Percentiles rank a stretch among this genome's conserved stretches.
phyloP scores from a whole-genome alignment of 148 eudicot species.

The Bassia scoparia region DNA sequence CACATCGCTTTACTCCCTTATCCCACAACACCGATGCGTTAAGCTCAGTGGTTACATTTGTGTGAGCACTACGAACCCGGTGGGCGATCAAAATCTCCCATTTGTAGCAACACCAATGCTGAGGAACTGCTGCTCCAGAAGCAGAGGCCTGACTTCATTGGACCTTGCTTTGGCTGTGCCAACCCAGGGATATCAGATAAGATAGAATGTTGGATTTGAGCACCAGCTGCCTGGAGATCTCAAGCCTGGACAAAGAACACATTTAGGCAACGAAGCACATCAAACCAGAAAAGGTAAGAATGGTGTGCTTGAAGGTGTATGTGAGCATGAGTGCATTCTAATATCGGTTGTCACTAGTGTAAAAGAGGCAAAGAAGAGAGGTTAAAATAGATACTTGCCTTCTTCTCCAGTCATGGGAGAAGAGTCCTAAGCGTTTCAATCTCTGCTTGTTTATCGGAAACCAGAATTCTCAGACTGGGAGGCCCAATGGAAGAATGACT shows the following conservation, averaged over 20 bases:
- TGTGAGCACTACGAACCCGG: constrained; percentile 64
- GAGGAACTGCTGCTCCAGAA: constrained; percentile 46
- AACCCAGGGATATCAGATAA: constrained; percentile 71
- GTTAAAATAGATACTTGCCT: constrained; percentile 52
- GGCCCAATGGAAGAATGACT: constrained; percentile 39
- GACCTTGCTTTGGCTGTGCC: constrained; percentile 62
- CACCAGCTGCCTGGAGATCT: constrained; percentile 68
- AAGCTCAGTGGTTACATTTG: constrained; percentile 59
- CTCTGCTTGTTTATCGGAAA: constrained; percentile 54
- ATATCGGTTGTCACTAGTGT: background rate
- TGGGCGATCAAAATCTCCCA: constrained; percentile 52
- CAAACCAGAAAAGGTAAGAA: background rate
- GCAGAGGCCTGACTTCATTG: constrained; percentile 32
- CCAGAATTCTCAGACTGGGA: constrained; percentile 34
- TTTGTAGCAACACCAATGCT: constrained; percentile 38
- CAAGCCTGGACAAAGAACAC: constrained; percentile 57
- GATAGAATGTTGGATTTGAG: constrained; percentile 65
- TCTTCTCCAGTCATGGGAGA: constrained; percentile 72
- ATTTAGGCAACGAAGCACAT: background rate
- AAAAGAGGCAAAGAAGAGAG: background rate
- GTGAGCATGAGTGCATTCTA: background rate
- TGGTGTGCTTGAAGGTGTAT: background rate
- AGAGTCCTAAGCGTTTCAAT: constrained; percentile 61
- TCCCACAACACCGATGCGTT: constrained; percentile 91
- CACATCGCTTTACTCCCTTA: constrained; percentile 88